A percentile compares a stretch with the other conserved stretches of the same genome.
These are phyloP conservation scores for Torrubiella hemipterigena DNA, from an alignment of 2,329 filamentous ascomycete species.

Conservation along the genomic window DNA sequence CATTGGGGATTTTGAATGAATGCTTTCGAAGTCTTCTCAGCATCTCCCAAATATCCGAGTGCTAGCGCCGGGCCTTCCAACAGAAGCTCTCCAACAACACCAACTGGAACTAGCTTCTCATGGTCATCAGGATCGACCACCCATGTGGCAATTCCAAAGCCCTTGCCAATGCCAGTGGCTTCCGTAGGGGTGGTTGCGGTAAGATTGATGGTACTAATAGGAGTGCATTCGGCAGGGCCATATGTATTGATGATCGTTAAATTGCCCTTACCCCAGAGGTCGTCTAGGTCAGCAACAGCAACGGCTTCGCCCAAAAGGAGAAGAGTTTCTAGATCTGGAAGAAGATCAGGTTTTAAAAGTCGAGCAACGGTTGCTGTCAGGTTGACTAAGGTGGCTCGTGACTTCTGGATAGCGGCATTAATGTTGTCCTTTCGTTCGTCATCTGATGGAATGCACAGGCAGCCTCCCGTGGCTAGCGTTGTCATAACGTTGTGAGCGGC, in stretches of 20 bases:
- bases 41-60: conserved; percentile 7
- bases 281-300: neutral
- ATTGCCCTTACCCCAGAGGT: conserved; percentile 1
- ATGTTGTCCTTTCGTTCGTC: conserved; percentile 5
- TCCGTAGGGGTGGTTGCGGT: neutral
- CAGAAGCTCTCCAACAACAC: conserved; percentile 9
- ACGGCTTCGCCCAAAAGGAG: conserved; percentile 2
- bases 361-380: conserved; percentile 4
- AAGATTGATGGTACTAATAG: neutral
- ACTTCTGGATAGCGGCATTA: conserved; percentile 3
- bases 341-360: neutral
- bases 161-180: conserved; percentile 5
- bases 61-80: conserved; percentile 9
- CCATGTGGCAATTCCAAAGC: conserved; percentile 2
- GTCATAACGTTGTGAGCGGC: conserved; percentile 2
- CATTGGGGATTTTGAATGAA: conserved; percentile 7
- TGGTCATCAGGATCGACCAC: conserved; percentile 4
- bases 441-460: conserved; percentile 7
- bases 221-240: conserved; percentile 2
- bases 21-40: conserved; percentile 10
- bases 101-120: conserved; percentile 7
- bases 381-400: conserved; percentile 3
- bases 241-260: conserved; percentile 6
- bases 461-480: conserved; percentile 3
- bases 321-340: neutral